phyloP scores from a whole-genome alignment of 2,329 filamentous ascomycete species.

The Pleomassaria siparia region DNA sequence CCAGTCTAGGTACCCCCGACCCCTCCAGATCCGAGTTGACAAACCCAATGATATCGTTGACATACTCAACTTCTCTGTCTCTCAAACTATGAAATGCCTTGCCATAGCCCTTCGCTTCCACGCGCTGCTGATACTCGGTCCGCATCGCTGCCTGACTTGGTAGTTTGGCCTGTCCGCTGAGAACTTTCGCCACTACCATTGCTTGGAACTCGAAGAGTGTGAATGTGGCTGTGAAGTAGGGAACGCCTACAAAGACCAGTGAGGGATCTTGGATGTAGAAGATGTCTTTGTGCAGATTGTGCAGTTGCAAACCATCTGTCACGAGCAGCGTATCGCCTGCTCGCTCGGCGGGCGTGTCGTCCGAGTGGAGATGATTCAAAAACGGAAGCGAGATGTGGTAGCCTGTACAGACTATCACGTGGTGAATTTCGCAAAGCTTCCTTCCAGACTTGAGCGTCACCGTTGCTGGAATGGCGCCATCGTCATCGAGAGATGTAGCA shows the following conservation, averaged over 20 bases:
- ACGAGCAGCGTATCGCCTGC: conserved; percentile 60
- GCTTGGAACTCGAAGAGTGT: conserved; percentile 72
- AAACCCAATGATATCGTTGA: conserved; percentile 43
- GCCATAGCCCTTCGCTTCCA: conserved; percentile 44
- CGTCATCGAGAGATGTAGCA: conserved; percentile 7
- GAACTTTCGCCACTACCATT: conserved; percentile 59
- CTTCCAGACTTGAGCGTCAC: conserved; percentile 57
- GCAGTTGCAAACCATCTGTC: conserved; percentile 63
- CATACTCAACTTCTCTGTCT: conserved; percentile 44
- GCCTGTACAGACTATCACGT: conserved; percentile 66
- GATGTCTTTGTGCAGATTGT: conserved; percentile 71
- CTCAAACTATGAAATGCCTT: conserved; percentile 50
- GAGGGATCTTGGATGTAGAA: conserved; percentile 70
- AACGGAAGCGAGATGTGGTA: conserved; percentile 71
- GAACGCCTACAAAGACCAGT: conserved; percentile 64
- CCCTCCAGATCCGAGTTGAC: conserved; percentile 37
- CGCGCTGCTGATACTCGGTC: conserved; percentile 41
- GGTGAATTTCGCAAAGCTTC: conserved; percentile 58
- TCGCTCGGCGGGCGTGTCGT: conserved; percentile 46
- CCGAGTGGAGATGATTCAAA: conserved; percentile 54
- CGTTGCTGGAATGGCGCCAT: conserved; percentile 51
- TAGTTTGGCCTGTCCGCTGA: conserved; percentile 54
- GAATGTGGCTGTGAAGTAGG: conserved; percentile 68
- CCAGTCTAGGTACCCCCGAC: conserved; percentile 20
- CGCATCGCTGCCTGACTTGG: conserved; percentile 50